Evolutionary conservation across 345 rosid genomes (phyloP), one percentile per base, ranked within the genome.

Genomic region (Hevea brasiliensis): DNA sequence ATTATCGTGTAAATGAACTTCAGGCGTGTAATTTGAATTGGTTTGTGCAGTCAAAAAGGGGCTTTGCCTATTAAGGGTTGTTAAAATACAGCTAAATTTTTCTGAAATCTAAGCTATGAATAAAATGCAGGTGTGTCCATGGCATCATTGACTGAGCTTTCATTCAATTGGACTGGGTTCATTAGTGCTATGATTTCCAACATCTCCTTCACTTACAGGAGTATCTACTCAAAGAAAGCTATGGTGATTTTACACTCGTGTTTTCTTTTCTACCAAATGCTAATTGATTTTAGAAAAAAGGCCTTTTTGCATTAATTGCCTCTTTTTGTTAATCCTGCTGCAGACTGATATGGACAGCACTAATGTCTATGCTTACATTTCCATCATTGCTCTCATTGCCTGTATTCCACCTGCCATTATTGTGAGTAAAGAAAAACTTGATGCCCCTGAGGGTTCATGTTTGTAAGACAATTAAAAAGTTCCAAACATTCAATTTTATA

Each of bases 271-370:
- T 65, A n/a, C 32, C 63, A 70, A 3, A 45, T 47, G 37, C 67
- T 56, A 14, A n/a, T 12, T 60, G 6, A 35, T 64, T 67, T 23
- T 1, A 44, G 17, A 54, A 61, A 54, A 61, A 26, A 66, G 4
- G 27, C 35, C 47, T 56, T 13, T 7, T 24, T 42, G 17, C 50
- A 29, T 23, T 59, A 18, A 55, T 26, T 74, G 21, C n/a, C 32
- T 3, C 1, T 7, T 57, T 54, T 27, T 50, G 48, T 73, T 29
- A 11, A 1, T 42, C 29, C 55, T 60, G 73, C 26, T 81, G 85
- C 90, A 92, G 97, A 95, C 99, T 72, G 98, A 87, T 72, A 95
- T 95, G 98, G 99, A 95, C 88, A 95, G 97, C 78, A 95, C 98
- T 42, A 92, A 95, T 74, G 11, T 92, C 32, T 95, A 92, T 67